Conservation (phyloP, 2,329 filamentous ascomycete genomes). For the Dactylellina parvicollis region DNA sequence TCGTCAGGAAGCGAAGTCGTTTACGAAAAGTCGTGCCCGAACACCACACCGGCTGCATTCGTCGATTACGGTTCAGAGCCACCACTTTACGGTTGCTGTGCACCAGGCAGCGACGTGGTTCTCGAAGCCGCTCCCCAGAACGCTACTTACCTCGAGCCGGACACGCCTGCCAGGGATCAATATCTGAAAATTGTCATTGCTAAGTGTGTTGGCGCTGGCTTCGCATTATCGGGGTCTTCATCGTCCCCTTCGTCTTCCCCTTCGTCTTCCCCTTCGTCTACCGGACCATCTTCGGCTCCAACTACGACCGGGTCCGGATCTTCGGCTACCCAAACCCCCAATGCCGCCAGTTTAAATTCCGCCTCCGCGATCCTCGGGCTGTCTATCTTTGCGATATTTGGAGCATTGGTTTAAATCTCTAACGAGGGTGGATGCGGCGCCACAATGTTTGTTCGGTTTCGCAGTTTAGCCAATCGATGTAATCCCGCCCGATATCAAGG, state of each 20-base stretch:
- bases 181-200: not conserved
- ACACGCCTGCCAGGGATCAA: not conserved
- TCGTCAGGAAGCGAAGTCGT: not conserved
- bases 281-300: not conserved
- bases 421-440: no score
- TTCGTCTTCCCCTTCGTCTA: not conserved
- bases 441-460: no score
- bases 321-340: not conserved
- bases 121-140: not conserved
- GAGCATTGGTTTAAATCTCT: constrained; percentile 2
- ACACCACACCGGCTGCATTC: not conserved
- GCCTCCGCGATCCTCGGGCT: not conserved
- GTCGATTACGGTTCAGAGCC: not conserved
- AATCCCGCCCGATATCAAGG: no score
- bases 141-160: constrained; percentile 1
- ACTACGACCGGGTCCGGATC: not conserved
- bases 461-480: no score
- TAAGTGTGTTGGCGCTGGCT: constrained; percentile 3
- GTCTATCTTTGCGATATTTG: not conserved
- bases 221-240: not conserved
- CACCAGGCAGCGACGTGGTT: not conserved
- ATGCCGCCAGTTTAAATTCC: not conserved
- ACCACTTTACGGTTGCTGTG: constrained; percentile 2
- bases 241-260: not conserved
- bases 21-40: constrained; percentile 1